These are phyloP conservation scores for Apodospora peruviana DNA, from an alignment of 495 filamentous ascomycete genomes.

Conservation along the genomic window DNA sequence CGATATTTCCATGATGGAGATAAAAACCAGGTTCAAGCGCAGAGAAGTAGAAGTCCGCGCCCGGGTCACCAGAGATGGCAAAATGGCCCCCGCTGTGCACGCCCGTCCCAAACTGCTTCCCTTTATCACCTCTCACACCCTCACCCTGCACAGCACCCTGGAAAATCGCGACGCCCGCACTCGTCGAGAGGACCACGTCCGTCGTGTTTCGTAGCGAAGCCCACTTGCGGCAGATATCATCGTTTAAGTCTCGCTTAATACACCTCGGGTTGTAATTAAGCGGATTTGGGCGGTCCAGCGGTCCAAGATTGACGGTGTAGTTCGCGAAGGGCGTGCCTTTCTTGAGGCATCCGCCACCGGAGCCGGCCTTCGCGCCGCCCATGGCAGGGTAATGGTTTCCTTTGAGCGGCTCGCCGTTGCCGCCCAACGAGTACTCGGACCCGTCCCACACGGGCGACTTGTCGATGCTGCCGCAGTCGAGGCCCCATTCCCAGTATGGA, in stretches of 20 bases:
- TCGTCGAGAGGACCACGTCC: constrained; percentile 24
- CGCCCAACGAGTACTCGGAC: constrained; percentile 45
- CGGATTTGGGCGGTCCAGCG: constrained; percentile 20
- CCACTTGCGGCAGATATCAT: constrained; percentile 24
- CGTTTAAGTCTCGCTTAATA: constrained; percentile 35
- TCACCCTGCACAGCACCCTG: constrained; percentile 35
- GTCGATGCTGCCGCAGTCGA: constrained; percentile 29
- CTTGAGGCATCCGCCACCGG: constrained; percentile 34
- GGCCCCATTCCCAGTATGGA: constrained; percentile 42
- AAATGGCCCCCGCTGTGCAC: constrained; percentile 39
- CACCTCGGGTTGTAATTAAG: constrained; percentile 37
- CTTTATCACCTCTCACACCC: constrained; percentile 27
- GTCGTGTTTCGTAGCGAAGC: constrained; percentile 32
- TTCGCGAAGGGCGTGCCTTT: constrained; percentile 32
- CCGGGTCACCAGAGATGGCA: constrained; percentile 28
- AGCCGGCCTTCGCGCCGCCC: constrained; percentile 22
- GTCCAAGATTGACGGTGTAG: constrained; percentile 36
- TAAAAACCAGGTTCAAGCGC: constrained; percentile 66
- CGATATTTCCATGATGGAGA: constrained; percentile 65
- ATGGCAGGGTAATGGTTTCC: constrained; percentile 14
- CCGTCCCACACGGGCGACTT: constrained; percentile 39
- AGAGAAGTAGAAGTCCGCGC: constrained; percentile 53
- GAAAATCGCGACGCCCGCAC: constrained; percentile 27
- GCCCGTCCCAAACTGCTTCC: constrained; percentile 24
- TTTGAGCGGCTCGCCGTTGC: constrained; percentile 39